phyloP scores from a whole-genome alignment of 2,329 filamentous ascomycete genomes.

The Cladosporium cucumerinum region DNA sequence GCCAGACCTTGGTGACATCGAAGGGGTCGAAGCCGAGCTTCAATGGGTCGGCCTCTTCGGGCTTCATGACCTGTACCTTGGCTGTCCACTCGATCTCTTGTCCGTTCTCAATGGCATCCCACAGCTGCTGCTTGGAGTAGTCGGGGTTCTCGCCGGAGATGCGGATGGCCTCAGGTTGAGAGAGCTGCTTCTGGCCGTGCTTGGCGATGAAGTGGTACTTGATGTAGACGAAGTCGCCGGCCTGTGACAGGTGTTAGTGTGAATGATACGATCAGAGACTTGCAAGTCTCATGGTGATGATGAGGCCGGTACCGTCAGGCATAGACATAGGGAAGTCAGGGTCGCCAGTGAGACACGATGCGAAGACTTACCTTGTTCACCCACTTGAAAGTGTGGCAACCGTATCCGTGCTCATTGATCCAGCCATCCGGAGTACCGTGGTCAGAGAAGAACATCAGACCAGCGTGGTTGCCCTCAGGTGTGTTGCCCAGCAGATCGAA shows the following conservation, averaged over 20 bases:
- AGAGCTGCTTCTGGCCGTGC: slow-evolving; percentile 49
- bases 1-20: slow-evolving; percentile 55
- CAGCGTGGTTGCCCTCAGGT: slow-evolving; percentile 49
- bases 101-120: slow-evolving; percentile 43
- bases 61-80: slow-evolving; percentile 46
- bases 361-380: slow-evolving; percentile 19
- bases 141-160: slow-evolving; percentile 32
- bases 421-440: slow-evolving; percentile 49
- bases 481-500: slow-evolving; percentile 51
- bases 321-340: not conserved
- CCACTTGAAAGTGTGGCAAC: slow-evolving; percentile 47
- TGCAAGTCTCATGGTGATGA: no score
- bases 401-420: slow-evolving; percentile 43
- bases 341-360: not conserved
- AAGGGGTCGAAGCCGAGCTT: slow-evolving; percentile 53
- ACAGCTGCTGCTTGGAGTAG: slow-evolving; percentile 49
- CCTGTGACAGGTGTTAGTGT: slow-evolving; percentile 17
- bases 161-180: slow-evolving; percentile 41
- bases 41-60: slow-evolving; percentile 46
- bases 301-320: not conserved
- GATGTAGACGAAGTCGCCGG: slow-evolving; percentile 50
- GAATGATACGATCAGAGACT: no score
- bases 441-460: slow-evolving; percentile 50
- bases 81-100: slow-evolving; percentile 45
- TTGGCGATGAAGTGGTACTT: slow-evolving; percentile 51